Evolutionary conservation across 441 rosid species (phyloP).

Genomic region (Croton laevigatus): DNA sequence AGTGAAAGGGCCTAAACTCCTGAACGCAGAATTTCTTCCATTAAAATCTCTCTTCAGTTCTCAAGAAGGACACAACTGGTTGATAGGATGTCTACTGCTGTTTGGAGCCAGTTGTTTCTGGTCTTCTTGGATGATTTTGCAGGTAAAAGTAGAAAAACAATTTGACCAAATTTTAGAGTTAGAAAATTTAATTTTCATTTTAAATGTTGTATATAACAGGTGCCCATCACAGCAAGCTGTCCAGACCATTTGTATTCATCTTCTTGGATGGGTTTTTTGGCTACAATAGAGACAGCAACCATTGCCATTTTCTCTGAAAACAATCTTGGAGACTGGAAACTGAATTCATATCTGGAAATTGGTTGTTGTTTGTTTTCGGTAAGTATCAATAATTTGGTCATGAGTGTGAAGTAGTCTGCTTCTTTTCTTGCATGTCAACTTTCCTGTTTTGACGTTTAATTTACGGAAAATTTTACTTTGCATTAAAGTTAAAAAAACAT

Average conservation of each 20-base stretch:
- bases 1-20: too few relatives aligned
- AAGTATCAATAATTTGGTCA: too few relatives aligned
- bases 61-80: constrained; percentile 33
- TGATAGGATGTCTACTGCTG: constrained; percentile 54
- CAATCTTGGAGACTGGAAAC: constrained; percentile 44
- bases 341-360: constrained; percentile 44
- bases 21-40: too few relatives aligned
- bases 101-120: constrained; percentile 53
- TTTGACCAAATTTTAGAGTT: neutral
- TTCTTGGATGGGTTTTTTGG: constrained; percentile 67
- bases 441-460: too few relatives aligned
- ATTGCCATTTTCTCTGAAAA: constrained; percentile 35
- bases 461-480: too few relatives aligned
- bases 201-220: constrained; percentile 25
- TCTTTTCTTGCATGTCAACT: too few relatives aligned
- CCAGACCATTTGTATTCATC: constrained; percentile 51
- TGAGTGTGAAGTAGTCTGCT: too few relatives aligned
- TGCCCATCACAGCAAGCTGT: constrained; percentile 44
- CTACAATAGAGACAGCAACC: constrained; percentile 43
- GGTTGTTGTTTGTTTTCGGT: constrained; percentile 41
- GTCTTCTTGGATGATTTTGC: constrained; percentile 60
- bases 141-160: neutral
- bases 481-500: too few relatives aligned
- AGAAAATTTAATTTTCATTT: too few relatives aligned
- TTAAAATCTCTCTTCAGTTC: constrained; percentile 18